Base-by-base conservation (phyloP, 768 basidiomycete genomes). In the Lactarius hatsudake region DNA sequence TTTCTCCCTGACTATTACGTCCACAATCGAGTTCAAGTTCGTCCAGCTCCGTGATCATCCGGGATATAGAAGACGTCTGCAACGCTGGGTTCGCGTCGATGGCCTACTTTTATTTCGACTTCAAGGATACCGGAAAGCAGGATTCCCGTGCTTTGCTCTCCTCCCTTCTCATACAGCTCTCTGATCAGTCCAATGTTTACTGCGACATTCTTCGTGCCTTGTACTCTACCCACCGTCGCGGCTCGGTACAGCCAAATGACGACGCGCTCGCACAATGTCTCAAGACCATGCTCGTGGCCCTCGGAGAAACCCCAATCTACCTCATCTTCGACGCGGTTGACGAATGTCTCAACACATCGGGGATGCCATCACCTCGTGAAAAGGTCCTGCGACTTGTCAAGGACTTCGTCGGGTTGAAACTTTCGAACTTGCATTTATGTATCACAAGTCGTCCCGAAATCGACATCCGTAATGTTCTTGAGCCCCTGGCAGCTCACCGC, bases 21-120 rank as follows among this genome's bases (percentile, higher is more conserved):
- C 2, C 1, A 6, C 8, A 9, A 8, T 51, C 26, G 28, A 13
- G 4, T 12, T 51, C 6, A 60, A 3, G 9, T 13, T 42, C 17
- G 32, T 5, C 15, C 8, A 65, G 64, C 23, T 59, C 64, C 0
- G 51, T 59, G 9, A 40, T 65, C 45, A 65, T 65, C 15, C 40
- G 54, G 2, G 28, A 57, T 57, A 23, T 63, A 9, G 3, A 45
- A 8, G 3, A 7, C 9, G 4, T 45, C 30, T 43, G n/a, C 30
- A 45, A 36, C 4, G 15, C 53, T 5, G 54, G 42, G n/a, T 23
- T n/a, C 8, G 48, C 48, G n/a, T 48, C 9, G 20, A 12, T 23
- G 48, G 48, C 48, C n/a, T 48, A 48, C 9, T 48, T 48, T 23
- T 48, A 48, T n/a, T 48, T 48, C n/a, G 48, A 48, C 20, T 48